Conservation (phyloP, 1,139 yeast genomes). For the Yamadazyma sp. region DNA sequence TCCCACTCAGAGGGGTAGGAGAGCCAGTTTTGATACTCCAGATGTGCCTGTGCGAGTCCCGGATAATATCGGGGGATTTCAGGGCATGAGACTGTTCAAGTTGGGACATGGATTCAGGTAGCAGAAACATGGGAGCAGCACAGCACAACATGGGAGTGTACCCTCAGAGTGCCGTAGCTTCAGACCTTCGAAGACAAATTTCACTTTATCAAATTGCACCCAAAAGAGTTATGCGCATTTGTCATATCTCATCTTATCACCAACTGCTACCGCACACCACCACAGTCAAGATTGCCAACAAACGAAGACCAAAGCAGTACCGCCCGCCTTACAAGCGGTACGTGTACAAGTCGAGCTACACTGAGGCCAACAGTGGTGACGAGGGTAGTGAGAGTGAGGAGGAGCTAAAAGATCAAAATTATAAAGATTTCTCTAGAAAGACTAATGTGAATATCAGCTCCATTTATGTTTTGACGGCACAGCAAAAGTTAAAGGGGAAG, state of each 20-base stretch:
- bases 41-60: neutral
- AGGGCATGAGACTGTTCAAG: conserved; percentile 1
- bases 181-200: no score
- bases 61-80: neutral
- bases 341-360: conserved; percentile 60
- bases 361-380: conserved; percentile 29
- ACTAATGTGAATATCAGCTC: conserved; percentile 32
- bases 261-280: neutral
- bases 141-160: neutral
- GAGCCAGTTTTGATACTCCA: neutral
- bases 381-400: conserved; percentile 34
- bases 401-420: conserved; percentile 10
- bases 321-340: conserved; percentile 77
- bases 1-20: neutral
- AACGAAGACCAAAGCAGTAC: conserved; percentile 78
- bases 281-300: conserved; percentile 65
- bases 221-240: conserved; percentile 2
- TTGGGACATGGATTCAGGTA: neutral
- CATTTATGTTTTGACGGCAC: conserved; percentile 35
- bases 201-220: neutral
- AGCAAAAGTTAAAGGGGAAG: conserved; percentile 22
- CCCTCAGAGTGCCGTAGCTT: no score
- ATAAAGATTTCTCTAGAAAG: conserved; percentile 25
- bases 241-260: conserved; percentile 1
- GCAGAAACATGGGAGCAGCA: neutral